These are phyloP conservation scores for Crithidia acanthocephali DNA, from an alignment of 208 protist genomes.

Conservation along the genomic window DNA sequence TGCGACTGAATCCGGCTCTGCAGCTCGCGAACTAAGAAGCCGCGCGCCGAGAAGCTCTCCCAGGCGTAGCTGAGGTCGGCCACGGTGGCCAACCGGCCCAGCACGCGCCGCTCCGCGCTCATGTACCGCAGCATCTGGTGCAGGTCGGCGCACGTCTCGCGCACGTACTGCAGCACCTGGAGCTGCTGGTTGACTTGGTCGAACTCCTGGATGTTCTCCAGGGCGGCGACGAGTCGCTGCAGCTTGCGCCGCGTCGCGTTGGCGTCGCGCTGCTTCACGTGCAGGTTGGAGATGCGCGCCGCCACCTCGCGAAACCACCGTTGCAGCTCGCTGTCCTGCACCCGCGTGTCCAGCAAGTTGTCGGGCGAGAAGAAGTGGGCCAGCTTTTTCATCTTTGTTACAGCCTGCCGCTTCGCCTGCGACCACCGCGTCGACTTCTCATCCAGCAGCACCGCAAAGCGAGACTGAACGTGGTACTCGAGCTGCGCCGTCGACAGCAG, in stretches of 20 bases:
- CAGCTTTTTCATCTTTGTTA: slow-evolving; percentile 71
- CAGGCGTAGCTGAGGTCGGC: slow-evolving; percentile 98
- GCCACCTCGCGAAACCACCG: slow-evolving; percentile 95
- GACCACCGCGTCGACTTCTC: slow-evolving; percentile 92
- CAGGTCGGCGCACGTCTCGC: slow-evolving; percentile 87
- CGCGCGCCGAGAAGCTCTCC: slow-evolving; percentile 91
- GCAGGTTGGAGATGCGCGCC: slow-evolving; percentile 50
- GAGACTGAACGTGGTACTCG: slow-evolving; percentile 92
- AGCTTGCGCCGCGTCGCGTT: slow-evolving; percentile 94
- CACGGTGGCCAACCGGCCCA: slow-evolving; percentile 91
- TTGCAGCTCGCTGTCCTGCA: slow-evolving; percentile 90
- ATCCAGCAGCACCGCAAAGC: slow-evolving; percentile 91
- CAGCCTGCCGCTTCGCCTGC: slow-evolving; percentile 64
- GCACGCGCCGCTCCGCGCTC: slow-evolving; percentile 90
- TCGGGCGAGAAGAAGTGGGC: slow-evolving; percentile 94
- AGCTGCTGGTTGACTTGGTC: slow-evolving; percentile 92
- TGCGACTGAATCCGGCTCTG: slow-evolving; percentile 94
- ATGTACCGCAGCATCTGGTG: slow-evolving; percentile 96
- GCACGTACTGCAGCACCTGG: slow-evolving; percentile 93
- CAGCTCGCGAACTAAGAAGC: slow-evolving; percentile 90
- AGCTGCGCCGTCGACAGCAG: slow-evolving; percentile 95
- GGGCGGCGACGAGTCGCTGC: slow-evolving; percentile 94
- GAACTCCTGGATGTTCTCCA: slow-evolving; percentile 97
- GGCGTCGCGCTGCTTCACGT: slow-evolving; percentile 56
- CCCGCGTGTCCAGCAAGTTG: slow-evolving; percentile 69